Percentiles rank a stretch among this genome's conserved stretches.
phyloP scores from a whole-genome alignment of 2,329 filamentous ascomycete genomes.

The Meredithiella fracta region DNA sequence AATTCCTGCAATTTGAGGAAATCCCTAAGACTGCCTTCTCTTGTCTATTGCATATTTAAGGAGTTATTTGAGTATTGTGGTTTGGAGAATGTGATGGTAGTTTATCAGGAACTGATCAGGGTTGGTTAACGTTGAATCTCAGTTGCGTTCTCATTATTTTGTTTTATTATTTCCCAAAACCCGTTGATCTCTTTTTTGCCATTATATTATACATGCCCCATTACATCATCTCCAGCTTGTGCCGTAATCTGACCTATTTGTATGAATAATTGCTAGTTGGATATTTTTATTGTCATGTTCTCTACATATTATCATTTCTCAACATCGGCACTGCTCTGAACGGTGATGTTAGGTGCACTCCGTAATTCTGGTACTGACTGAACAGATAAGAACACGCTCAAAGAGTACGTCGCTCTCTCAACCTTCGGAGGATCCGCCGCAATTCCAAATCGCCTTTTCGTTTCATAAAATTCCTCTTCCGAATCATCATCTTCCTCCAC shows the following conservation, averaged over 20 bases:
- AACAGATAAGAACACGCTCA: constrained; percentile 44
- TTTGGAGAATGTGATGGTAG: too few species aligned
- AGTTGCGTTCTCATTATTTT: not conserved
- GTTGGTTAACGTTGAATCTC: not conserved
- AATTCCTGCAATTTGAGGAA: too few species aligned
- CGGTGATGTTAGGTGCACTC: constrained; percentile 28
- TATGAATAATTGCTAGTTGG: not conserved
- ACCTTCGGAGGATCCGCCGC: constrained; percentile 32
- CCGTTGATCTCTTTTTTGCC: not conserved
- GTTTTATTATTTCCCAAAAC: not conserved
- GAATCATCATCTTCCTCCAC: constrained; percentile 16
- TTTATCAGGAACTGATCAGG: too few species aligned
- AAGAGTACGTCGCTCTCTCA: constrained; percentile 31
- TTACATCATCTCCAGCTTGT: not conserved
- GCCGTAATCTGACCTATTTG: not conserved
- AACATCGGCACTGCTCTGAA: constrained; percentile 28
- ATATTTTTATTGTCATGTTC: too few species aligned
- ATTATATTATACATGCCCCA: not conserved
- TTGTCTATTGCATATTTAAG: too few species aligned
- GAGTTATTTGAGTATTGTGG: too few species aligned
- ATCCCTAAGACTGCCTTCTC: too few species aligned
- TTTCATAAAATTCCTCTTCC: constrained; percentile 35
- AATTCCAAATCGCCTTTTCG: constrained; percentile 39
- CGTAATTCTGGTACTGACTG: constrained; percentile 39
- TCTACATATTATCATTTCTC: too few species aligned